Conservation (phyloP, 2,329 filamentous ascomycete genomes). For the Aureobasidium sp. region DNA sequence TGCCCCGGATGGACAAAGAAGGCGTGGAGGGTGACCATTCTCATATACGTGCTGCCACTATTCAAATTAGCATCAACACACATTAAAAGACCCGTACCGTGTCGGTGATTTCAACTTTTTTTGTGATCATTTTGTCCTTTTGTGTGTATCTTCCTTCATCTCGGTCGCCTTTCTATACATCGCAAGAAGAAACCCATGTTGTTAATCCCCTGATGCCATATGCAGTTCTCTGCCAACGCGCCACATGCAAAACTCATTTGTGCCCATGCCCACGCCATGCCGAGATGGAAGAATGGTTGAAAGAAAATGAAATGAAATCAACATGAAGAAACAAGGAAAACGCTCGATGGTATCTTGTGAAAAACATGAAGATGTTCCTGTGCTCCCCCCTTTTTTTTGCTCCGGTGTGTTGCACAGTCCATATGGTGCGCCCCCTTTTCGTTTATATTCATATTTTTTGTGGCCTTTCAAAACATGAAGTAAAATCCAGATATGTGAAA, state of each 20-base stretch:
- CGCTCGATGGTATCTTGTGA: conserved; percentile 10
- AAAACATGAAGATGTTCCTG: conserved; percentile 13
- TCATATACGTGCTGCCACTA: background rate
- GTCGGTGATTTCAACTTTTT: conserved; percentile 8
- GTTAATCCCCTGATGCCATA: background rate
- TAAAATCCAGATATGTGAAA: conserved; percentile 11
- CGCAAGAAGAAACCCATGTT: conserved; percentile 1
- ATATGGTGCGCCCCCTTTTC: conserved; percentile 7
- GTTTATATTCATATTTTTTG: conserved; percentile 10
- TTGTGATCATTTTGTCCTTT: background rate
- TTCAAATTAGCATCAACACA: background rate
- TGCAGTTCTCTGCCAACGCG: conserved; percentile 10
- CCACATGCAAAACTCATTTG: conserved; percentile 7
- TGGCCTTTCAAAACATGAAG: conserved; percentile 6
- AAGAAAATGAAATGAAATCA: conserved; percentile 10
- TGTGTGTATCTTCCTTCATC: background rate
- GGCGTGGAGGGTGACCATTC: background rate
- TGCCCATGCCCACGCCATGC: background rate
- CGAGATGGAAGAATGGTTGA: conserved; percentile 4
- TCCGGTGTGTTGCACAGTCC: background rate
- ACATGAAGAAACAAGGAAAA: conserved; percentile 8
- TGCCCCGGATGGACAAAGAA: background rate
- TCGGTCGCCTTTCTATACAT: conserved; percentile 1
- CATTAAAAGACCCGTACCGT: too few relatives aligned
- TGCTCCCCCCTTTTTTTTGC: background rate